Conservation (phyloP, 2,329 filamentous ascomycete genomes). For the Hortaea werneckii region DNA sequence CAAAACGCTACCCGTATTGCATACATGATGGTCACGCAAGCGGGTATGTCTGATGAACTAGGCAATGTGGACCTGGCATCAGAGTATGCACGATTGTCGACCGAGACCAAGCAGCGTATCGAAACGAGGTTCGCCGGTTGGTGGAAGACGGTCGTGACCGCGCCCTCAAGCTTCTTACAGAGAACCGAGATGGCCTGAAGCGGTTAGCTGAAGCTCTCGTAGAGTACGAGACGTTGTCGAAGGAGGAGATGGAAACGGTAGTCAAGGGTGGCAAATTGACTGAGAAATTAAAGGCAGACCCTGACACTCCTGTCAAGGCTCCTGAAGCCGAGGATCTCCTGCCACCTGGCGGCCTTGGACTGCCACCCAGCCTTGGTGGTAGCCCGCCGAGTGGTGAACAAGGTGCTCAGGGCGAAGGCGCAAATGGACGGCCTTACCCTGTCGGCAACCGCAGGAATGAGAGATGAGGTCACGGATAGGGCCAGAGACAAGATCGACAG, state of each 20-base stretch:
- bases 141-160: slow-evolving; percentile 73
- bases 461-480: not conserved
- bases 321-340: slow-evolving; percentile 3
- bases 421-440: not conserved
- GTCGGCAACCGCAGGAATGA: not conserved
- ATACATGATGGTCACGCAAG: slow-evolving; percentile 76
- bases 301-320: slow-evolving; percentile 4
- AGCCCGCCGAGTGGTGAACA: not conserved
- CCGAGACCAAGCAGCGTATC: slow-evolving; percentile 75
- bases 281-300: slow-evolving; percentile 43
- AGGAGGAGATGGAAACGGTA: slow-evolving; percentile 82
- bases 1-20: slow-evolving; percentile 70
- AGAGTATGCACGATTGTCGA: slow-evolving; percentile 72
- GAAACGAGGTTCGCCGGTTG: slow-evolving; percentile 79
- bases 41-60: slow-evolving; percentile 79
- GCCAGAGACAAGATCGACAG: too few relatives aligned
- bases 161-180: slow-evolving; percentile 58
- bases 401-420: not conserved
- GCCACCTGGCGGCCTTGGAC: slow-evolving; percentile 1
- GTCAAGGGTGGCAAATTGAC: slow-evolving; percentile 75
- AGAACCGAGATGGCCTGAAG: slow-evolving; percentile 76
- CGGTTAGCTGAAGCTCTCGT: slow-evolving; percentile 79
- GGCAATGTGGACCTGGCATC: slow-evolving; percentile 82
- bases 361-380: slow-evolving; percentile 1
- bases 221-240: slow-evolving; percentile 86